These are phyloP conservation scores for Tetrastigma voinierianum DNA, from an alignment of 164 flowering plant genomes.

Conservation along the genomic window DNA sequence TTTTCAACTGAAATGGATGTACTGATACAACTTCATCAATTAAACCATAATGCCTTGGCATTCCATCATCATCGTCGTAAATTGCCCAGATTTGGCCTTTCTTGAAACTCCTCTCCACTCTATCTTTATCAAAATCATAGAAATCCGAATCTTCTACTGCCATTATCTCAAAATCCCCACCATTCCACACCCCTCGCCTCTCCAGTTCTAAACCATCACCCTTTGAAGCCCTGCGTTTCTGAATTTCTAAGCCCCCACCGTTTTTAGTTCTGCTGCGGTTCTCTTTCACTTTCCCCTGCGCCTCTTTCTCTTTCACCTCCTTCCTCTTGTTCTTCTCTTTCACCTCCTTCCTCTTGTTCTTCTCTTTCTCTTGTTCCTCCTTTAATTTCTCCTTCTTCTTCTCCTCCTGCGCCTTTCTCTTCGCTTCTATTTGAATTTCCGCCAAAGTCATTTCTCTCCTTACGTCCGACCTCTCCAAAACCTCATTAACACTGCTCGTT, in stretches of 20 bases:
- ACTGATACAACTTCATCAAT: conserved; percentile 64
- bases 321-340: conserved; percentile 7
- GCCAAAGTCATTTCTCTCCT: conserved; percentile 65
- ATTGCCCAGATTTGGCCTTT: conserved; percentile 89
- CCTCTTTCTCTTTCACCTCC: conserved; percentile 10
- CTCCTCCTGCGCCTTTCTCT: conserved; percentile 19
- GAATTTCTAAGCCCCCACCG: conserved; percentile 7
- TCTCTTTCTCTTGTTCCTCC: conserved; percentile 9
- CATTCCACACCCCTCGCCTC: conserved; percentile 8
- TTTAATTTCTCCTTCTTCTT: conserved; percentile 24
- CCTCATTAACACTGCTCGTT: not conserved
- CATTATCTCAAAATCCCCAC: conserved; percentile 44
- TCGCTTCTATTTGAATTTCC: conserved; percentile 47
- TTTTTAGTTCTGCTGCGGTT: conserved; percentile 16
- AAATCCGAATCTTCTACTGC: conserved; percentile 78
- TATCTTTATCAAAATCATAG: conserved; percentile 84
- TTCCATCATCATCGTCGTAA: conserved; percentile 82
- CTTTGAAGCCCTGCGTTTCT: conserved; percentile 9
- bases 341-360: conserved; percentile 9
- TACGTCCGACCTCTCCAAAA: conserved; percentile 4
- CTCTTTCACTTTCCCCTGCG: not conserved
- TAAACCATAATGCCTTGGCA: conserved; percentile 89
- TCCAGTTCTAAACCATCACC: conserved; percentile 1
- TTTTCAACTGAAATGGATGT: conserved; percentile 67
- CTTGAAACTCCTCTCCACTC: conserved; percentile 69